Percentiles rank a stretch among this genome's conserved stretches.
Conservation (phyloP, 78 protist genomes). For the Dictyostelium intermedium region DNA sequence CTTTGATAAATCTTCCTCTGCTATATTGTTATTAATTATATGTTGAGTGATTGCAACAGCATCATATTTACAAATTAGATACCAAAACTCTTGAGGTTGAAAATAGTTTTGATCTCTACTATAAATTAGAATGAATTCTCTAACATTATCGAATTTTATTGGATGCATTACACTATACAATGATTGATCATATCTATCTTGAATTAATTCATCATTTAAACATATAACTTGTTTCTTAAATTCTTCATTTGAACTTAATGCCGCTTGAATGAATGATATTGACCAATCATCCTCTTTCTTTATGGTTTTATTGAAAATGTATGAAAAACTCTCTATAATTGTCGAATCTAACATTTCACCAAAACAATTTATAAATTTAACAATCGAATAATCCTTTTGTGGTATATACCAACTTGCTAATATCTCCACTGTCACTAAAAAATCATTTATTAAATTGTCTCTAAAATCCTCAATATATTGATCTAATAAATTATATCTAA, state of each 20-base stretch:
- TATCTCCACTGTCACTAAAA: background rate
- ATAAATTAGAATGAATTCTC: background rate
- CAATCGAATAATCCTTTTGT: background rate
- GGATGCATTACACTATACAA: background rate
- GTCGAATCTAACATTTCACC: background rate
- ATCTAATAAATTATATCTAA: background rate
- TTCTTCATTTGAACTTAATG: background rate
- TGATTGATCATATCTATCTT: constrained; percentile 12
- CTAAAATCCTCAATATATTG: background rate
- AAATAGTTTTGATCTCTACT: background rate
- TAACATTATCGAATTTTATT: background rate
- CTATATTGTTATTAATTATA: background rate
- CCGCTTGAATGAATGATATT: background rate
- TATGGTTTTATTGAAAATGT: background rate
- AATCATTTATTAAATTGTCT: background rate
- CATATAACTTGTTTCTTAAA: background rate
- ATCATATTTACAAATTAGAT: constrained; percentile 12
- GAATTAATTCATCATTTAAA: background rate
- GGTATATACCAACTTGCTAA: constrained; percentile 7
- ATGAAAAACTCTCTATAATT: background rate
- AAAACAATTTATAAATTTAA: constrained; percentile 4
- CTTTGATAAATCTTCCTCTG: background rate
- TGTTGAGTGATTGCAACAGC: background rate
- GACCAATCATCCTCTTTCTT: constrained; percentile 14
- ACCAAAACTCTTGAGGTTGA: background rate